Conservation (phyloP, 257 asterid genomes). For the Solanum tarijense region DNA sequence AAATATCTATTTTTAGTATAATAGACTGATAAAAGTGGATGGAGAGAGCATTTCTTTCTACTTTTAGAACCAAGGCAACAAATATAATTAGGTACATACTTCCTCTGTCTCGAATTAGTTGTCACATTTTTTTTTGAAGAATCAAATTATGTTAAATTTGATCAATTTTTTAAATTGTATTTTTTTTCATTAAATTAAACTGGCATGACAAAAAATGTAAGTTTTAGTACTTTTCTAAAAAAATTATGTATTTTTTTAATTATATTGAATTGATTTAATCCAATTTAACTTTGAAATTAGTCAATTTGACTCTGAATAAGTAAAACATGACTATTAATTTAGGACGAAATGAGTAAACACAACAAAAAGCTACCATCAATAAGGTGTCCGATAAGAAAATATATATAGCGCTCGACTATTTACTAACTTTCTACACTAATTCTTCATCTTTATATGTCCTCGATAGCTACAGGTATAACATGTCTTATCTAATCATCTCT, state of each 20-base stretch:
- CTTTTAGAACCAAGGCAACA: background rate
- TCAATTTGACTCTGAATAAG: background rate
- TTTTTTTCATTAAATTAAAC: no score
- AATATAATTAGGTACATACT: background rate
- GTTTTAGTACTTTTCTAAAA: no score
- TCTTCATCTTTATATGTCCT: background rate
- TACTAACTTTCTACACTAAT: no score
- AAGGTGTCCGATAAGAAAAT: background rate
- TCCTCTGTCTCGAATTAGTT: background rate
- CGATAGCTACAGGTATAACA: rapidly evolving
- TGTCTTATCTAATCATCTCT: no score
- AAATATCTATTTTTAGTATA: no score
- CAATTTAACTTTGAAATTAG: background rate
- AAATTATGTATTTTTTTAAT: no score
- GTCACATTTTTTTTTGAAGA: background rate
- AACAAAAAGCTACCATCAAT: background rate
- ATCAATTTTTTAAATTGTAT: background rate
- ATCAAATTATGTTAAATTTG: no score
- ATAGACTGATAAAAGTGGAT: background rate
- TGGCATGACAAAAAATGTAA: no score
- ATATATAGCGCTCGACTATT: no score
- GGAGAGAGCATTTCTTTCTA: background rate
- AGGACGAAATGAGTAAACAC: background rate
- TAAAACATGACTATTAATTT: background rate
- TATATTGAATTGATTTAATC: no score